Conservation (phyloP, 352 stramenopile genomes). For the Blastocystis hominis region DNA sequence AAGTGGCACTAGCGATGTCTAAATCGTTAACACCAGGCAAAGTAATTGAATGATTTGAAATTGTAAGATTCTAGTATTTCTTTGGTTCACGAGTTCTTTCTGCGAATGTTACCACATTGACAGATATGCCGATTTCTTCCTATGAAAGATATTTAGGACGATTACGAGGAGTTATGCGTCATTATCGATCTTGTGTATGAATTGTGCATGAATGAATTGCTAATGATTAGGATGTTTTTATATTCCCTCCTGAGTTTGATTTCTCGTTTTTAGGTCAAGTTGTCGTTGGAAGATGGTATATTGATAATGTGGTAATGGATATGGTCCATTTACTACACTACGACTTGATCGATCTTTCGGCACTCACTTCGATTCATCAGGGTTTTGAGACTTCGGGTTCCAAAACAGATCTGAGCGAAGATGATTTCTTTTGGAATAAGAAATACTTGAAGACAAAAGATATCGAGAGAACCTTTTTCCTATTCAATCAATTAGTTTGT, state of each 20-base stretch:
- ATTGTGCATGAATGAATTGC: neutral
- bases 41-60: neutral
- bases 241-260: neutral
- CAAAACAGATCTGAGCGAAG: neutral
- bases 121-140: neutral
- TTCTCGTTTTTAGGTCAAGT: neutral
- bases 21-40: neutral
- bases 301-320: neutral
- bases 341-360: neutral
- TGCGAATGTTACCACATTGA: neutral
- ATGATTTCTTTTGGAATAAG: neutral
- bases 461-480: neutral
- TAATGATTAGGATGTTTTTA: neutral
- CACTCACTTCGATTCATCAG: neutral
- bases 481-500: neutral
- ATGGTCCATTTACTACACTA: neutral
- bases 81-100: neutral
- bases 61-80: neutral
- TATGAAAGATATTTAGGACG: neutral
- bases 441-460: neutral
- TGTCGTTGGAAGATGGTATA: neutral
- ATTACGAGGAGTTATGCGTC: neutral
- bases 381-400: neutral
- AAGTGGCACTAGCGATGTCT: neutral
- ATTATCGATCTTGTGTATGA: neutral